Evolutionary conservation across 331 rosid species (phyloP), one percentile per base, ranked within the genome.

Genomic region (Quercus lobata): DNA sequence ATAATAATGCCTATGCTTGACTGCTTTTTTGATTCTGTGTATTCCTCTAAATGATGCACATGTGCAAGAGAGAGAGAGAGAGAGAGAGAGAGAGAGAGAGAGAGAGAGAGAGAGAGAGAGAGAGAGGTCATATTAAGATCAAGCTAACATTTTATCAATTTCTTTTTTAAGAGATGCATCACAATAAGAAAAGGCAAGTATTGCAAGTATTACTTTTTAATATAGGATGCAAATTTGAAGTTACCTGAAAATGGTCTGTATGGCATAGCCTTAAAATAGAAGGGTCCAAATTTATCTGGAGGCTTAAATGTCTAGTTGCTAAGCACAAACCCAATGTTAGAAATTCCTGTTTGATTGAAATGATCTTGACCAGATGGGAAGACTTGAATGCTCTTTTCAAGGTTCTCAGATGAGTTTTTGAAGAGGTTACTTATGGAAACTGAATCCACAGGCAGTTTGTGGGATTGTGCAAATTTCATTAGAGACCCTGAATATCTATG

Each of bases 261-360:
- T 0, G 12, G 6, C 57, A 70, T 53, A 60, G 27, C 76, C 35
- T 1, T 15, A 32, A 89, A 89, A 79, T 52, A 76, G 75, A 25
- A 86, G 61, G 94, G 92, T 81, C 90, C 93, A 76, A 81, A 90
- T 15, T 0, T 17, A 5, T 1, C 0, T 12, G 90, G 91, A 76
- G 90, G 89, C 37, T 81, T 78, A 77, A 85, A 87, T 61, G 84
- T 81, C 81, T 87, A 91, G 89, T 77, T 84, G 86, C 94, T 92
- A 6, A 92, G 78, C 24, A 81, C 4, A 78, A 84, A 89, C 2
- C 77, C 87, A 69, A 91, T 66, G 14, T 58, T 72, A 3, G 83
- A 74, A 57, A 87, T 76, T 10, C 79, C 91, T 1, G 86, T 69
- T 76, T 82, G 72, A 54, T 80, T 81, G 87, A 94, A 94, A 61